Conservation (phyloP, 768 basidiomycete species). For the Trametes elegans region DNA sequence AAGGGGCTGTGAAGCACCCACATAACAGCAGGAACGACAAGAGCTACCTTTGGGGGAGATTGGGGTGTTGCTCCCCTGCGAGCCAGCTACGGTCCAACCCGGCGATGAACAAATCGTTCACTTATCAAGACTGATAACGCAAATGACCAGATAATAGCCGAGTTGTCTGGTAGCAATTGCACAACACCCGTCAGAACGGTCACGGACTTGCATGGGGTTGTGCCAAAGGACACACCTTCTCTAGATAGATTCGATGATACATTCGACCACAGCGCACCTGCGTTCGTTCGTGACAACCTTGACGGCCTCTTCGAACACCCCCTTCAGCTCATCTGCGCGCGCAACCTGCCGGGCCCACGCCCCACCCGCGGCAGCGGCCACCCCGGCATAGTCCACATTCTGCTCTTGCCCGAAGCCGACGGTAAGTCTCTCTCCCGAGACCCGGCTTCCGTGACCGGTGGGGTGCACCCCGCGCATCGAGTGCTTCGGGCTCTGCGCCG, state of each 20-base stretch:
- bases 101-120: too few species aligned
- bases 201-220: neutral
- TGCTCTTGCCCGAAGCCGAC: constrained; percentile 62
- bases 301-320: constrained; percentile 47
- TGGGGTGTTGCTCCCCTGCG: too few species aligned
- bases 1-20: too few species aligned
- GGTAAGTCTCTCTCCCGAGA: constrained; percentile 47
- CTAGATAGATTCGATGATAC: constrained; percentile 34
- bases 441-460: constrained; percentile 44
- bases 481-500: constrained; percentile 54
- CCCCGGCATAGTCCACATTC: constrained; percentile 55
- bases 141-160: too few species aligned
- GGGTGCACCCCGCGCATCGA: constrained; percentile 70
- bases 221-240: neutral
- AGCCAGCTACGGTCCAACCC: too few species aligned
- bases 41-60: too few species aligned
- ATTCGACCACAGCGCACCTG: constrained; percentile 66
- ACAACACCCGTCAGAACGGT: neutral
- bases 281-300: constrained; percentile 53
- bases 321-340: constrained; percentile 31
- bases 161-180: too few species aligned
- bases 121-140: too few species aligned
- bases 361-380: constrained; percentile 65
- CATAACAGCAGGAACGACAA: too few species aligned
- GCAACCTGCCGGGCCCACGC: constrained; percentile 56